Evolutionary conservation across 805 yeast genomes (phyloP), one percentile per base, ranked within the genome.

Genomic region (Pichia sporocuriosa): DNA sequence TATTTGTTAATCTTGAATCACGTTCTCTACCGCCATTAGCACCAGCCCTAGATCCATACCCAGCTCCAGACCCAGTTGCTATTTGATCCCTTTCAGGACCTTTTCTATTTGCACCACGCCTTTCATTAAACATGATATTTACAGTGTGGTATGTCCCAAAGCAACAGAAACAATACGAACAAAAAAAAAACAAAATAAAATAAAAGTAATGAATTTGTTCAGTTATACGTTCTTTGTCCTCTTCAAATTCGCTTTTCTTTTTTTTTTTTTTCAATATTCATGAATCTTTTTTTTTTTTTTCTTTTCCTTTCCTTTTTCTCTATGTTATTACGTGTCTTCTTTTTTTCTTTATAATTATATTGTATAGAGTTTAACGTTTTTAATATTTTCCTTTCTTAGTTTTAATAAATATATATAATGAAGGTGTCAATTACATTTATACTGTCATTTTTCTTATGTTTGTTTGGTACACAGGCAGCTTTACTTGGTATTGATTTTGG

Each of bases 401-500:
- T 26, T 26, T 11, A 26, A 26, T 12, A 26, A 13, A 8, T 11
- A 11, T 12, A 26, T 5, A 26, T 20, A 9, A 45, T 46, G 49
- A 46, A 25, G 19, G 4, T 39, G 15, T 24, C 40, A 16, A 16
- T 15, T 11, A 11, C 33, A n/a, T 15, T 34, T 16, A 5, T 36
- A 8, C 11, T 38, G 8, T 17, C 39, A 2, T 27, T 34, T 13
- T 22, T 19, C 3, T 13, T 32, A 9, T 33, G 31, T 16, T 9
- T 32, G 1, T 26, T 30, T 4, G 11, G 31, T 11, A 42, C 33
- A 4, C 17, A 59, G 9, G 78, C 75, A 10, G 90, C 96, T 2
- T 73, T 93, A 9, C 66, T 93, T 37, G 97, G 96, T 19, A 68
- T 93, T 30, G 98, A 93, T 59, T 80, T 73, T 56, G 98, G 98